phyloP scores from a whole-genome alignment of 176 grass and related monocot genomes.

The Alloteropsis semialata region DNA sequence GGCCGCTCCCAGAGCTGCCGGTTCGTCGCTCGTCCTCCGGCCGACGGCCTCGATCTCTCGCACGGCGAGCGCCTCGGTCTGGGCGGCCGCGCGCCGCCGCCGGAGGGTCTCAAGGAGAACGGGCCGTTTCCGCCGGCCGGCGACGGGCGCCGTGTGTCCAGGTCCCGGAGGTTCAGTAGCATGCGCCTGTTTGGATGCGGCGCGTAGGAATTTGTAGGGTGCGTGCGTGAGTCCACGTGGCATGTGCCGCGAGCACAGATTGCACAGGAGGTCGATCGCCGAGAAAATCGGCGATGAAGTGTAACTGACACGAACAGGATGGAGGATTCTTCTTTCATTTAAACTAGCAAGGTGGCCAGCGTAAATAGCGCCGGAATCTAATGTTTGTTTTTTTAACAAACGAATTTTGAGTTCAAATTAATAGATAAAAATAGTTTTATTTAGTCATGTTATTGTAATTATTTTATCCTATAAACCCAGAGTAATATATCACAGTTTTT shows the following conservation, averaged over 20 bases:
- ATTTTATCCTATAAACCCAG: too few relatives aligned
- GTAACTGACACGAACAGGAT: background rate
- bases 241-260: background rate
- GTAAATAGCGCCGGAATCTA: too few relatives aligned
- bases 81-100: background rate
- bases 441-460: too few relatives aligned
- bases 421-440: too few relatives aligned
- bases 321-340: too few relatives aligned
- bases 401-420: too few relatives aligned
- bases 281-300: background rate
- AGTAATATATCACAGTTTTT: too few relatives aligned
- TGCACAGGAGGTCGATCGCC: background rate
- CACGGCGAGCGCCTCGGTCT: background rate
- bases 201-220: background rate
- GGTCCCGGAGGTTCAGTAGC: slow-evolving; percentile 35
- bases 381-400: too few relatives aligned
- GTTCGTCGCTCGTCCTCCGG: background rate
- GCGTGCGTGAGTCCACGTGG: background rate
- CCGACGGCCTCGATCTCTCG: background rate
- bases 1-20: slow-evolving; percentile 31
- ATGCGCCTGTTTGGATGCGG: slow-evolving; percentile 31
- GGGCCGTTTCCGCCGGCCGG: background rate
- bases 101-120: background rate
- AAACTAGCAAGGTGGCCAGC: too few relatives aligned
- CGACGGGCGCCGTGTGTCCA: background rate